Percentiles rank a stretch among this genome's conserved stretches.
Evolutionary conservation across 441 rosid species (phyloP).

Genomic region (Aleurites moluccanus): DNA sequence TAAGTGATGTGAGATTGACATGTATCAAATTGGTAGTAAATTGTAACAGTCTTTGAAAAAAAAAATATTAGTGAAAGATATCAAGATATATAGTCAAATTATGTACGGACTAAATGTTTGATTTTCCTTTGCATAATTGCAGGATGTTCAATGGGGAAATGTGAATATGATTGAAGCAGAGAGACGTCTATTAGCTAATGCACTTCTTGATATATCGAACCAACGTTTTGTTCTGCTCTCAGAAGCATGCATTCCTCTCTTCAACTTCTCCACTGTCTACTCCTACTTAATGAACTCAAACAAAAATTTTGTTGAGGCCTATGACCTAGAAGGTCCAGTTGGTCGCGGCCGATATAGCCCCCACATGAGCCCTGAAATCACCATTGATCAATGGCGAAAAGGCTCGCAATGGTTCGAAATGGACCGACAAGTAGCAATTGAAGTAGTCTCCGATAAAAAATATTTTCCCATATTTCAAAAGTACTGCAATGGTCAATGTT

Average conservation of each 20-base stretch:
- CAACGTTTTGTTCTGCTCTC: slow-evolving; percentile 82
- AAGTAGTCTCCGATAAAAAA: slow-evolving; percentile 55
- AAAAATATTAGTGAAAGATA: no score
- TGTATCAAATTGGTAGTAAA: no score
- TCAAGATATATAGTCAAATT: no score
- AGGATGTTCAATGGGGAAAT: slow-evolving; percentile 81
- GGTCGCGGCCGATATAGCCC: slow-evolving; percentile 71
- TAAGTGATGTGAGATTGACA: no score
- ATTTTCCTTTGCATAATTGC: slow-evolving; percentile 22
- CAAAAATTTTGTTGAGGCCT: slow-evolving; percentile 51
- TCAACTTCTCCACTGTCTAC: slow-evolving; percentile 77
- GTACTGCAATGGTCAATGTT: slow-evolving; percentile 53
- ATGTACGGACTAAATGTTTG: not conserved
- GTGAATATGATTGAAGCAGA: slow-evolving; percentile 92
- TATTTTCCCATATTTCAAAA: slow-evolving; percentile 55
- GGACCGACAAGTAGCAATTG: slow-evolving; percentile 59
- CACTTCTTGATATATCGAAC: slow-evolving; percentile 74
- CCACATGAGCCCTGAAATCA: slow-evolving; percentile 53
- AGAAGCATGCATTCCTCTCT: slow-evolving; percentile 87
- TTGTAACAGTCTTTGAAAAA: no score
- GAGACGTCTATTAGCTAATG: slow-evolving; percentile 78
- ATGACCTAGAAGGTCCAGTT: slow-evolving; percentile 48
- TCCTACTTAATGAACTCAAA: slow-evolving; percentile 58
- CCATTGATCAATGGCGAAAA: slow-evolving; percentile 65
- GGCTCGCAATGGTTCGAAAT: slow-evolving; percentile 91